Base-by-base conservation (phyloP, 768 basidiomycete species). In the Kwoniella bestiolae region DNA sequence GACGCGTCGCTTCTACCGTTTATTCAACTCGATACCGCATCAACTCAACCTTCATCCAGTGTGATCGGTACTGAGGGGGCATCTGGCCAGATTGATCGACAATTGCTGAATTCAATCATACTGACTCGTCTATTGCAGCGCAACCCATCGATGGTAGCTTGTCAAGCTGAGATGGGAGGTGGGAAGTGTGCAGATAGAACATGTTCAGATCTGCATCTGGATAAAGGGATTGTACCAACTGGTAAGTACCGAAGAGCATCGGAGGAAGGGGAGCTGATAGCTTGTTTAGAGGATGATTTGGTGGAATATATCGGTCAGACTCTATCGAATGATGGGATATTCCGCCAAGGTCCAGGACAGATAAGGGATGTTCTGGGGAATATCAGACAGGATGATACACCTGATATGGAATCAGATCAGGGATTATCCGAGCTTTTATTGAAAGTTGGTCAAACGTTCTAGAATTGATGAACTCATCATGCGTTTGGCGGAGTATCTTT, bases 151-250 rank as follows among this genome's bases (percentile, higher is more conserved):
- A 59, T 64, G 3, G 44, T 66, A 28, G 63, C 75, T 14, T 77
- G 76, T 50, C 29, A 35, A n/a, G 71, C 73, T 18, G 76, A 77
- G 60, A 65, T 52, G 8, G 67, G 44, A 11, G 76, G 76, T 3
- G 76, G 76, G 26, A 60, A 34, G 25, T 77, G 76, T 55, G 76
- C 76, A 23, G 71, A 77, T 66, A 58, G 57, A 51, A 57, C 46
- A 31, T 77, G 76, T 49, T 41, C 45, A 47, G 73, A 68, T 65
- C 9, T 77, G 5, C 76, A 77, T 52, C 52, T 77, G 12, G 50
- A 49, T n/a, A 70, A 70, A 59, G 69, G 61, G 23, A 41, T 49
- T 9, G 34, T 38, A 45, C 68, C 70, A 9, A 68, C 55, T 55
- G 71, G 73, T 58, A 51, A 68, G 73, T 68, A 44, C 11, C 56